Evolutionary conservation across 345 rosid genomes (phyloP), one percentile per base, ranked within the genome.

Genomic region (Cardamine resedifolia): DNA sequence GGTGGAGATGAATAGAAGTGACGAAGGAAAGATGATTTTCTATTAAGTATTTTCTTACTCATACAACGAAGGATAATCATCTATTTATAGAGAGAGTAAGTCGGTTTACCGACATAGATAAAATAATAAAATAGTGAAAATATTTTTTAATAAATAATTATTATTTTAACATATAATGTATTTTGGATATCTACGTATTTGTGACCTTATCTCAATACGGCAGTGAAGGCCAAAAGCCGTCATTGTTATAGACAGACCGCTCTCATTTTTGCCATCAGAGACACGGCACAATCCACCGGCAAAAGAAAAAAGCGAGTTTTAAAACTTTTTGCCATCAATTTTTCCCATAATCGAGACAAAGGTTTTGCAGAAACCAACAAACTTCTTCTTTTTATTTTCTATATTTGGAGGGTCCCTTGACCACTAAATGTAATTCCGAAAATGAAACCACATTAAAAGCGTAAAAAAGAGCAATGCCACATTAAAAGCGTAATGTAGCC

Each of bases 221-320:
- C 33, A 66, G 59, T 8, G 73, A 28, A 10, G 15, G 68, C 53
- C 55, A 41, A 27, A 21, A 26, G 5, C 15, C 21, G 57, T 66
- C 66, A 36, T 33, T 58, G 66, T 45, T 48, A 30, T n/a, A 44
- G 11, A 56, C 45, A 8, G 55, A 18, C 4, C 61, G 27, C 36
- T 58, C 27, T 74, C 73, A 68, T 28, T 7, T 67, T 51, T 75
- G 78, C 78, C 78, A 7, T 75, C 49, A 21, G 68, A 59, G 34
- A 16, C 58, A 75, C 78, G 78, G 78, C 74, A 59, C 4, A 59
- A 74, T 50, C 72, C 60, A 74, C 66, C 77, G 72, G 44, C 71
- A 27, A 48, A 23, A 20, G 19, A 58, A 55, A 36, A 33, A 12
- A 59, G 48, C 10, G n/a, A 49, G 49, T 21, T 66, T 75, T 23